A percentile compares a stretch with the other conserved stretches of the same genome.
These are phyloP conservation scores for Zymoseptoria crescenta DNA, from an alignment of 2,329 filamentous ascomycete genomes.

Conservation along the genomic window DNA sequence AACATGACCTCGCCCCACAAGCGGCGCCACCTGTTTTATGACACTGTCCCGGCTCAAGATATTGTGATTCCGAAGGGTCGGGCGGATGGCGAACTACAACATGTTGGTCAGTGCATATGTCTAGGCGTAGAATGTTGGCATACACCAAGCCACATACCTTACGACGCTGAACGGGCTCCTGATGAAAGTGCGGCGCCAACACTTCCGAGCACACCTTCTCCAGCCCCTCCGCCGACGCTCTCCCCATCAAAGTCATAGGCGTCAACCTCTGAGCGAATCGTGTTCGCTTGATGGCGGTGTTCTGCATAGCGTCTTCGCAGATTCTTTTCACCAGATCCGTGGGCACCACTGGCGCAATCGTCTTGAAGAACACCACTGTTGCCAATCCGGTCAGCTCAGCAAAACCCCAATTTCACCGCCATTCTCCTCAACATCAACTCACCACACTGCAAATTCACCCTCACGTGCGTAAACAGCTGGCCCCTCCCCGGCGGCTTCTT, in stretches of 20 bases:
- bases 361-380: conserved; percentile 52
- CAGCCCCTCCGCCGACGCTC: conserved; percentile 61
- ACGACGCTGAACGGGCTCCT: conserved; percentile 38
- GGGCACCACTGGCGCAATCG: conserved; percentile 49
- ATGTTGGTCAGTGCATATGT: background rate
- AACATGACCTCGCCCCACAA: conserved; percentile 60
- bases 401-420: background rate
- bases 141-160: conserved; percentile 38
- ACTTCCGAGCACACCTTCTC: conserved; percentile 57
- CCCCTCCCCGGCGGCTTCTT: conserved; percentile 41
- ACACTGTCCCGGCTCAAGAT: conserved; percentile 59
- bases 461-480: conserved; percentile 46
- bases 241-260: conserved; percentile 52
- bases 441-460: conserved; percentile 50
- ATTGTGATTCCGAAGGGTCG: conserved; percentile 67
- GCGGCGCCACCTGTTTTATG: conserved; percentile 61
- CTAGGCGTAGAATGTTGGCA: background rate
- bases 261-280: conserved; percentile 54
- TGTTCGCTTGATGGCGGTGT: conserved; percentile 45
- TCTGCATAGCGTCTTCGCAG: conserved; percentile 48
- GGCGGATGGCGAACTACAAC: conserved; percentile 70
- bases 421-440: conserved; percentile 18
- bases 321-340: conserved; percentile 52
- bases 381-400: background rate
- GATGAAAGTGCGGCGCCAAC: conserved; percentile 57